A percentile compares a stretch with the other conserved stretches of the same genome.
Conservation (phyloP, 257 asterid genomes). For the Capsicum pubescens region DNA sequence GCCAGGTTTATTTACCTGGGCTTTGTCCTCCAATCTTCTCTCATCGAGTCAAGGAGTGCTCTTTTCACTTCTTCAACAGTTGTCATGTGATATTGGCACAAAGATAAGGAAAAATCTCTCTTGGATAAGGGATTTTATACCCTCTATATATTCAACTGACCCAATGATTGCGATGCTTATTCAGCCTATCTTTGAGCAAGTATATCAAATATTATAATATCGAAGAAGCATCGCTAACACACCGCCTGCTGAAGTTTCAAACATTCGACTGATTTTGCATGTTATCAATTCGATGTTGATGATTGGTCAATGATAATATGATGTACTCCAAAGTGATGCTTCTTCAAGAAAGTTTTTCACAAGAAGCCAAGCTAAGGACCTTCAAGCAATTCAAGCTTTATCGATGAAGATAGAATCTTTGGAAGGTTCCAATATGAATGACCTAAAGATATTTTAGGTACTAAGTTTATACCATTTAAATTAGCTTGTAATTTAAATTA, state of each 20-base stretch:
- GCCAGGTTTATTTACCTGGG: conserved; percentile 79
- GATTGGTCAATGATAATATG: conserved; percentile 57
- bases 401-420: too few species aligned
- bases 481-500: too few species aligned
- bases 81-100: conserved; percentile 75
- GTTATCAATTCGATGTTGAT: conserved; percentile 88
- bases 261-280: conserved; percentile 80
- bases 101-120: conserved; percentile 68
- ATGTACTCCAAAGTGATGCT: too few species aligned
- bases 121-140: conserved; percentile 85
- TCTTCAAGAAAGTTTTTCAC: too few species aligned
- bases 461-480: too few species aligned
- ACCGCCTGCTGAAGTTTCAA: conserved; percentile 53
- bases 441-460: too few species aligned
- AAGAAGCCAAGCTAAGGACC: too few species aligned
- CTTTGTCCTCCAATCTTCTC: conserved; percentile 70
- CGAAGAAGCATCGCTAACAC: conserved; percentile 69
- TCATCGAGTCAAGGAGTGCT: conserved; percentile 97
- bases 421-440: too few species aligned
- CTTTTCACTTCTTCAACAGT: conserved; percentile 87
- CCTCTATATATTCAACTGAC: conserved; percentile 78
- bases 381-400: too few species aligned
- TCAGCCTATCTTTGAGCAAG: conserved; percentile 95
- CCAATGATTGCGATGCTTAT: conserved; percentile 74
- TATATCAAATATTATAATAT: conserved; percentile 76